Evolutionary conservation across 2,329 filamentous ascomycete species (phyloP).

Genomic region (Botrytis fabae): DNA sequence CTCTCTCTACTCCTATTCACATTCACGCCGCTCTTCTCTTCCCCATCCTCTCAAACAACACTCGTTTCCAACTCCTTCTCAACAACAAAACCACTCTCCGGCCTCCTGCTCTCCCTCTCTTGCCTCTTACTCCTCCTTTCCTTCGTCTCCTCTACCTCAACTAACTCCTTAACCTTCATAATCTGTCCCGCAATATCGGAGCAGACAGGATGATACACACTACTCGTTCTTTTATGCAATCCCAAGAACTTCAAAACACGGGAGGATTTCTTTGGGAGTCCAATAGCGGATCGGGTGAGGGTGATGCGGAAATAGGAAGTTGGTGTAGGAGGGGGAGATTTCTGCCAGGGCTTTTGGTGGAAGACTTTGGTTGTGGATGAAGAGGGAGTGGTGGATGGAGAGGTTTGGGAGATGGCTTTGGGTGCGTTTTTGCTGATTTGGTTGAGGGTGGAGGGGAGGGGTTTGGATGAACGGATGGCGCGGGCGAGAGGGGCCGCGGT

Average conservation of each 20-base stretch:
- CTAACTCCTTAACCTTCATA: slow-evolving; percentile 73
- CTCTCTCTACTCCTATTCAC: neutral
- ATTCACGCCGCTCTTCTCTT: neutral
- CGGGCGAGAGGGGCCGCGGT: slow-evolving; percentile 3
- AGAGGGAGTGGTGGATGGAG: neutral
- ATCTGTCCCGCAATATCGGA: slow-evolving; percentile 70
- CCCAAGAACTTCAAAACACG: slow-evolving; percentile 71
- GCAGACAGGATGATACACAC: slow-evolving; percentile 70
- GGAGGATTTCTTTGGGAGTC: slow-evolving; percentile 62
- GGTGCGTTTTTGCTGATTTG: neutral
- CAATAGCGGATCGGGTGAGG: slow-evolving; percentile 70
- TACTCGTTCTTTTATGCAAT: slow-evolving; percentile 69
- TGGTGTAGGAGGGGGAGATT: slow-evolving; percentile 22
- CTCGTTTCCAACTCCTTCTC: slow-evolving; percentile 48
- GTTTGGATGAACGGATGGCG: neutral
- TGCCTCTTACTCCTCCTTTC: slow-evolving; percentile 57
- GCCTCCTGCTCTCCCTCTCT: slow-evolving; percentile 60
- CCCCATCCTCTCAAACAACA: neutral
- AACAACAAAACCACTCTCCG: slow-evolving; percentile 67
- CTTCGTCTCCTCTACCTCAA: slow-evolving; percentile 68
- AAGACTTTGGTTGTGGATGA: slow-evolving; percentile 2
- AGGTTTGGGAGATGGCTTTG: slow-evolving; percentile 3
- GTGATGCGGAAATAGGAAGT: slow-evolving; percentile 73
- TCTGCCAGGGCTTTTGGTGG: slow-evolving; percentile 9
- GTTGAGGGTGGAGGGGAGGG: neutral